A percentile compares a stretch with the other conserved stretches of the same genome.
phyloP scores from a whole-genome alignment of 176 grass and related monocot genomes.

The Triticum turgidum region DNA sequence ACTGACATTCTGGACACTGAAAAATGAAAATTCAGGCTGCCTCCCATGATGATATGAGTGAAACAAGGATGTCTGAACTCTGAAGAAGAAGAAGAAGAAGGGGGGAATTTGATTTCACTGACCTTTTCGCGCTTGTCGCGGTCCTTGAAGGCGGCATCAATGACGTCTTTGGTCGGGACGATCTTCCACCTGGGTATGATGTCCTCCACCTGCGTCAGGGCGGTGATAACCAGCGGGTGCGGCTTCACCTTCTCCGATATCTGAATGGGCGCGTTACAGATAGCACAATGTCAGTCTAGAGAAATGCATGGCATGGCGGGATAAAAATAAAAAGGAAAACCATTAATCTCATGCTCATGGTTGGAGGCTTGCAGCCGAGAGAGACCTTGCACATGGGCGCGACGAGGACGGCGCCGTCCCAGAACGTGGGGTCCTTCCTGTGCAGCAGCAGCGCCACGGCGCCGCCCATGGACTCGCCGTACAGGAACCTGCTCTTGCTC shows the following conservation, averaged over 20 bases:
- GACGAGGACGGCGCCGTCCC: slow-evolving; percentile 82
- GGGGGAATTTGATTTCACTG: background rate
- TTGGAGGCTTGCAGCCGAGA: background rate
- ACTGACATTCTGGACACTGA: background rate
- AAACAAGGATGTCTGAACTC: background rate
- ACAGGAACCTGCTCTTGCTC: slow-evolving; percentile 84
- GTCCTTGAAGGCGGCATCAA: slow-evolving; percentile 91
- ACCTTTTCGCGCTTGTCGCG: slow-evolving; percentile 82
- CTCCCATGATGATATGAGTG: background rate
- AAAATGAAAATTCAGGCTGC: background rate
- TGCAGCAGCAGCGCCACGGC: slow-evolving; percentile 82
- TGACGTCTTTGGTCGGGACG: slow-evolving; percentile 86
- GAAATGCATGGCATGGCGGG: background rate
- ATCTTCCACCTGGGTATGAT: slow-evolving; percentile 96
- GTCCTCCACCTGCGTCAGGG: slow-evolving; percentile 80
- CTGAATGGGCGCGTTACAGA: slow-evolving; percentile 5
- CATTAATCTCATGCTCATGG: background rate
- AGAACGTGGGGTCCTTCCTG: slow-evolving; percentile 69
- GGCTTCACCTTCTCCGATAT: slow-evolving; percentile 98
- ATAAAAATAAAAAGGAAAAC: background rate
- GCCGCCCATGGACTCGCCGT: slow-evolving; percentile 96
- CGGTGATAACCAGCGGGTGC: slow-evolving; percentile 60
- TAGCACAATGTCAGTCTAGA: background rate
- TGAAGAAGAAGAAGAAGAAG: background rate
- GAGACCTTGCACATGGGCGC: slow-evolving; percentile 94